Percentiles rank a stretch among this genome's conserved stretches.
phyloP scores from a whole-genome alignment of 2,329 filamentous ascomycete species.

The Apiospora rasikravindrae region DNA sequence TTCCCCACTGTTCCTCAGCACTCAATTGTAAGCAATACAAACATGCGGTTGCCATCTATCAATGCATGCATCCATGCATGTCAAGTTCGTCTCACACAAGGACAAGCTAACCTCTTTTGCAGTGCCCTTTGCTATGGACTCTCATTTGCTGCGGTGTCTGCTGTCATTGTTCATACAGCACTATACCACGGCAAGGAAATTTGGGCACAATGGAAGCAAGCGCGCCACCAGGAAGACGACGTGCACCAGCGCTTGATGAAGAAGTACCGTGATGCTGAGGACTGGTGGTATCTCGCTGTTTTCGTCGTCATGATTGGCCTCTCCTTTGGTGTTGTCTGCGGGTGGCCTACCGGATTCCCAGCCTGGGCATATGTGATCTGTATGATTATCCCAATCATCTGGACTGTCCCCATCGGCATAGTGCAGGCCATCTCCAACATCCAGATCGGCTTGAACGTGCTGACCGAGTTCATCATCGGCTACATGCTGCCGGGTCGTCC shows the following conservation, averaged over 20 bases:
- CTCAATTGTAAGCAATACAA: constrained; percentile 18
- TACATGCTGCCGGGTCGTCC: constrained; percentile 40
- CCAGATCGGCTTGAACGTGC: constrained; percentile 63
- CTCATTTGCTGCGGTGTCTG: constrained; percentile 58
- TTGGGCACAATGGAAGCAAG: constrained; percentile 50
- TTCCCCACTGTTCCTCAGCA: constrained; percentile 57
- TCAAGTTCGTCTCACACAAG: not conserved
- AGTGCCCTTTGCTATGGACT: constrained; percentile 50
- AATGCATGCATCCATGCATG: too few relatives aligned
- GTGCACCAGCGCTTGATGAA: constrained; percentile 58
- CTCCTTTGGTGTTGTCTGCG: constrained; percentile 53
- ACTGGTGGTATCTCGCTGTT: constrained; percentile 59
- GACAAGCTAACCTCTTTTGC: constrained; percentile 12
- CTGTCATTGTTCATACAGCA: constrained; percentile 44
- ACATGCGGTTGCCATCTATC: not conserved
- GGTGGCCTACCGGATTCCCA: constrained; percentile 63
- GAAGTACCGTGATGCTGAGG: constrained; percentile 56
- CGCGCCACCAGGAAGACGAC: constrained; percentile 54
- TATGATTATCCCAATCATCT: constrained; percentile 61
- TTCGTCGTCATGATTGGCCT: constrained; percentile 42
- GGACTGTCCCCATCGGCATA: constrained; percentile 66
- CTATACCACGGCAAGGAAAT: constrained; percentile 50
- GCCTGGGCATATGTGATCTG: constrained; percentile 64
- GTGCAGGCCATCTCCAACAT: constrained; percentile 67
- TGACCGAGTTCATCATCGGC: constrained; percentile 40